These are phyloP conservation scores for Aspergillus caelatus DNA, from an alignment of 2,329 filamentous ascomycete genomes.

Conservation along the genomic window DNA sequence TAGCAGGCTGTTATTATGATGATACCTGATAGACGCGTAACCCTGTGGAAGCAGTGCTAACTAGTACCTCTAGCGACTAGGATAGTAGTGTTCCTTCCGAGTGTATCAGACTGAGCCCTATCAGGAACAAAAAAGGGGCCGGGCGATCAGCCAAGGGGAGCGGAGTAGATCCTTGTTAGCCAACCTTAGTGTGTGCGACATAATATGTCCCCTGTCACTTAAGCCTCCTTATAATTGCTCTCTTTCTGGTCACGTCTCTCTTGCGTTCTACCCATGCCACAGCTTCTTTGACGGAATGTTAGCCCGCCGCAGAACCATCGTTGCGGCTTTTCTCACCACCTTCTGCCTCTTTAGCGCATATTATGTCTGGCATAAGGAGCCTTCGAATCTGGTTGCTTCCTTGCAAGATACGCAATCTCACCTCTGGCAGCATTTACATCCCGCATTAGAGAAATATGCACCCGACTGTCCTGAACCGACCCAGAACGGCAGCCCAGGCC, in stretches of 20 bases:
- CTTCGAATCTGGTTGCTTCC: background rate
- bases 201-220: background rate
- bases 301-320: constrained; percentile 6
- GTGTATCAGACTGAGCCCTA: too few species aligned
- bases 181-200: too few species aligned
- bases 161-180: too few species aligned
- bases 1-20: too few species aligned
- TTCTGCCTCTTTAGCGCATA: constrained; percentile 11
- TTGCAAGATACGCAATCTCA: constrained; percentile 14
- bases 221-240: background rate
- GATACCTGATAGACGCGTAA: too few species aligned
- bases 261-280: background rate
- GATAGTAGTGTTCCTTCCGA: too few species aligned
- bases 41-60: too few species aligned
- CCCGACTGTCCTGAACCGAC: constrained; percentile 21
- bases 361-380: constrained; percentile 10
- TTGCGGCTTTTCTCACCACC: background rate
- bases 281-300: constrained; percentile 9
- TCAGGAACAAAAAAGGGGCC: too few species aligned
- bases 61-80: too few species aligned
- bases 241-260: background rate
- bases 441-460: constrained; percentile 20
- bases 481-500: constrained; percentile 13
- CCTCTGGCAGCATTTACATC: constrained; percentile 23
- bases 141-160: too few species aligned